Conservation (phyloP, 306 rosid species). For the Elaeagnus macrophylla region DNA sequence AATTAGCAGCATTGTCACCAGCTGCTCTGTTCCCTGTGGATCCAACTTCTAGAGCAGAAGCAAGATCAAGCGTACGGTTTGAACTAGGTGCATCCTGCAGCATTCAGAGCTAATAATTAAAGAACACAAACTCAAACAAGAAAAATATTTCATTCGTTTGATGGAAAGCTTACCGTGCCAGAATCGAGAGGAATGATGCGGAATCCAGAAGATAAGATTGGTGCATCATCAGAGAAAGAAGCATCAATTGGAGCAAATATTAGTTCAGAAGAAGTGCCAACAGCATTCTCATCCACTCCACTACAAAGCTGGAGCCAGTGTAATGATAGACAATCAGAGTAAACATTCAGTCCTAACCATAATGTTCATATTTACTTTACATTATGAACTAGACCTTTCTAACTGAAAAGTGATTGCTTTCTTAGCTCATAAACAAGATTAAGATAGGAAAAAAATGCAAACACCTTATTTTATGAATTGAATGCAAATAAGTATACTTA, state of each 20-base stretch:
- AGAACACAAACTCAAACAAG: not conserved
- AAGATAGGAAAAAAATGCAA: not conserved
- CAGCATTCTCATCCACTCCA: conserved; percentile 82
- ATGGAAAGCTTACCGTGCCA: conserved; percentile 33
- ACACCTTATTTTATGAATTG: conserved; percentile 4
- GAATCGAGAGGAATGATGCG: conserved; percentile 93
- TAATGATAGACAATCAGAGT: not conserved
- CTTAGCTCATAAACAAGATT: not conserved
- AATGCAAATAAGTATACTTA: conserved; percentile 27
- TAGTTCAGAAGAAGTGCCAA: conserved; percentile 83
- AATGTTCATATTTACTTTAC: not conserved
- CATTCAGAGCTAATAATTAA: not conserved
- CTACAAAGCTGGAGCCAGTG: conserved; percentile 60
- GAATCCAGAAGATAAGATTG: conserved; percentile 91
- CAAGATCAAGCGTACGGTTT: conserved; percentile 93
- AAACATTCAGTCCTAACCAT: not conserved
- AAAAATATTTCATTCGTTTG: not conserved
- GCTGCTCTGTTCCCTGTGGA: conserved; percentile 54
- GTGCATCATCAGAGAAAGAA: conserved; percentile 91
- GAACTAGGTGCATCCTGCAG: conserved; percentile 75
- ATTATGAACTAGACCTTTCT: too few species aligned
- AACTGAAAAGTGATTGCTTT: not conserved
- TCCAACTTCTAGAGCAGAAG: conserved; percentile 92
- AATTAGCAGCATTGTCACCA: conserved; percentile 47
- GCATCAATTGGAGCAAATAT: conserved; percentile 97